phyloP scores from a whole-genome alignment of 768 basidiomycete genomes.

The Cystofilobasidium macerans region DNA sequence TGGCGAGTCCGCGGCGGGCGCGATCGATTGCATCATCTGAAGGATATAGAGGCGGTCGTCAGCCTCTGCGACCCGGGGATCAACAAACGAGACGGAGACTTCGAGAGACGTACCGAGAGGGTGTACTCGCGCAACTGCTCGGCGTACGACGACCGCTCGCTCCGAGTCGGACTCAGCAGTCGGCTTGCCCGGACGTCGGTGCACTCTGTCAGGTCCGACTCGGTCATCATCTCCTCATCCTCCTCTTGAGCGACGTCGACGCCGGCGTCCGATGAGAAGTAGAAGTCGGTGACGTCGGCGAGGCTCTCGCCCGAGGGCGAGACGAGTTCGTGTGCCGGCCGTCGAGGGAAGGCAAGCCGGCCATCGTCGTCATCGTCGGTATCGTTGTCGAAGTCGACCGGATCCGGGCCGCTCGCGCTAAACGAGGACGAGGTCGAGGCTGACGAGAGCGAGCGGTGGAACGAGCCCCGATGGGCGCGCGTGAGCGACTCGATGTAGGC shows the following conservation, averaged over 20 bases:
- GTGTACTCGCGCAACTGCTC: slow-evolving; percentile 7
- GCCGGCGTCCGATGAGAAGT: not conserved
- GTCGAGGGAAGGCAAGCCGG: not conserved
- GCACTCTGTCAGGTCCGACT: slow-evolving; percentile 6
- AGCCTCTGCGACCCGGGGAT: not conserved
- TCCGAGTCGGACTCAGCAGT: not conserved
- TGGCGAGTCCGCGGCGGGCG: not conserved
- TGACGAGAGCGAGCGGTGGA: not conserved
- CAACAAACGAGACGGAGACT: not conserved
- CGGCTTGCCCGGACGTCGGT: not conserved
- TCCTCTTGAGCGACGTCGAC: not conserved
- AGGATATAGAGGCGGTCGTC: not conserved
- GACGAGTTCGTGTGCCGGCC: not conserved
- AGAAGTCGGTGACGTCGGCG: not conserved
- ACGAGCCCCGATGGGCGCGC: not conserved
- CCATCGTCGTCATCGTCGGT: not conserved
- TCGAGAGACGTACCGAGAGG: not conserved
- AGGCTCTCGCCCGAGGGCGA: not conserved
- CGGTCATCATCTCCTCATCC: slow-evolving; percentile 9
- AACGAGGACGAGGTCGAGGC: not conserved
- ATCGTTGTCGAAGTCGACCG: too few relatives aligned
- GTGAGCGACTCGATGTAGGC: slow-evolving; percentile 3
- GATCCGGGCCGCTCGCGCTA: not conserved
- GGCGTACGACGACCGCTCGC: not conserved
- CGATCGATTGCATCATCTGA: not conserved